These are phyloP conservation scores for Blastobotrys arbuscula DNA, from an alignment of 1,139 yeast genomes.

Conservation along the genomic window DNA sequence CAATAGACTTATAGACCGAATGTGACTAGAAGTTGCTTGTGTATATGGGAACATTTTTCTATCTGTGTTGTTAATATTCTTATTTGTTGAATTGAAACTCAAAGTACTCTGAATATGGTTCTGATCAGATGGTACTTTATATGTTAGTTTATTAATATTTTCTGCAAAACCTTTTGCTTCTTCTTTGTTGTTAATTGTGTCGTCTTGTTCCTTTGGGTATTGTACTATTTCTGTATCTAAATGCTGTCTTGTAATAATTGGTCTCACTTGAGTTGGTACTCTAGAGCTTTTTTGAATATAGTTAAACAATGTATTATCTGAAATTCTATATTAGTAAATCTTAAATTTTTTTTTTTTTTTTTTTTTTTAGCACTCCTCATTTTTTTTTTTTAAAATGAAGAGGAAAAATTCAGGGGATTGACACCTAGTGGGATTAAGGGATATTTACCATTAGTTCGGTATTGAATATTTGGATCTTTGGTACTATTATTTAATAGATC, in stretches of 20 bases:
- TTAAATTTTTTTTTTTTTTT: neutral
- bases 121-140: neutral
- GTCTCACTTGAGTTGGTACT: neutral
- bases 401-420: no score
- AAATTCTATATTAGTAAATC: neutral
- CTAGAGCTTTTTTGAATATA: neutral
- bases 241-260: constrained; percentile 1
- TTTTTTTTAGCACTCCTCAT: neutral
- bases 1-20: neutral
- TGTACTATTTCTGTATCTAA: neutral
- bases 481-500: neutral
- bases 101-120: neutral
- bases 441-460: neutral
- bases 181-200: no score
- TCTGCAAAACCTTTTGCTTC: no score
- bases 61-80: neutral
- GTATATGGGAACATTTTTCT: neutral
- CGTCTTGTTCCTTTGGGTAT: no score
- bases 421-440: neutral
- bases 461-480: neutral
- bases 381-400: no score
- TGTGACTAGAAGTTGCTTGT: constrained; percentile 3
- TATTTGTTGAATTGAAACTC: neutral
- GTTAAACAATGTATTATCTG: neutral
- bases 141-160: neutral